A percentile compares a stretch with the other conserved stretches of the same genome.
phyloP scores from a whole-genome alignment of 2,329 filamentous ascomycete species.

The Dendryphion nanum region DNA sequence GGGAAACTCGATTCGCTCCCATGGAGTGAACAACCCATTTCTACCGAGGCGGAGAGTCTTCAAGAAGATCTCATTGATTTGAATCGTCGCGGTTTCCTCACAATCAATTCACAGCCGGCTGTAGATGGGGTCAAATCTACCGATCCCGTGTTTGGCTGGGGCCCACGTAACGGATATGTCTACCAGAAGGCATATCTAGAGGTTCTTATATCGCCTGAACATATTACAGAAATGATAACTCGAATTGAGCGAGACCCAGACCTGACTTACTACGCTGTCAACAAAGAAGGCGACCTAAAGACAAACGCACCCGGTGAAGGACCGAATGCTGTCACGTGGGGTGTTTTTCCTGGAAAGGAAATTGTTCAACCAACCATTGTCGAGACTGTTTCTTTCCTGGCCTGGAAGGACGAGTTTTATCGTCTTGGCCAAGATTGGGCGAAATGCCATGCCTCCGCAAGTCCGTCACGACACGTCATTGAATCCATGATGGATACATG shows the following conservation, averaged over 20 bases:
- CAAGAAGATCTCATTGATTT: constrained; percentile 73
- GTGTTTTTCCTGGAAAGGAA: constrained; percentile 97
- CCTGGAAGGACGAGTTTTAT: constrained; percentile 98
- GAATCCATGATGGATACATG: constrained; percentile 83
- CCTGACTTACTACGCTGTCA: constrained; percentile 92
- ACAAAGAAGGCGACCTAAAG: constrained; percentile 74
- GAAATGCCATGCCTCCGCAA: constrained; percentile 77
- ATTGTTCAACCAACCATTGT: constrained; percentile 99
- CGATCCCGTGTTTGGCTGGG: constrained; percentile 88
- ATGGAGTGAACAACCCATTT: constrained; percentile 90
- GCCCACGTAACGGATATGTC: constrained; percentile 90
- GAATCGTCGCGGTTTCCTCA: constrained; percentile 83
- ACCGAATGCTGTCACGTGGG: constrained; percentile 98
- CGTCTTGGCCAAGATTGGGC: constrained; percentile 91
- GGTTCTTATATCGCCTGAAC: constrained; percentile 76
- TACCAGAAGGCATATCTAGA: constrained; percentile 99
- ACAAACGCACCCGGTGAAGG: constrained; percentile 84
- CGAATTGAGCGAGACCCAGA: constrained; percentile 77
- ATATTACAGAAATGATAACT: constrained; percentile 73
- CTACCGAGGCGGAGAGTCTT: constrained; percentile 76
- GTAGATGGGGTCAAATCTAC: constrained; percentile 88
- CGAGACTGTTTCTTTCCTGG: constrained; percentile 93
- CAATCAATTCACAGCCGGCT: constrained; percentile 96
- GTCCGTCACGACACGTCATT: constrained; percentile 76
- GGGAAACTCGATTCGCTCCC: constrained; percentile 79